Percentiles rank a stretch among this genome's conserved stretches.
These are phyloP conservation scores for Haplosporangium sp. DNA, from an alignment of 371 early-diverging fungal species.

Conservation along the genomic window DNA sequence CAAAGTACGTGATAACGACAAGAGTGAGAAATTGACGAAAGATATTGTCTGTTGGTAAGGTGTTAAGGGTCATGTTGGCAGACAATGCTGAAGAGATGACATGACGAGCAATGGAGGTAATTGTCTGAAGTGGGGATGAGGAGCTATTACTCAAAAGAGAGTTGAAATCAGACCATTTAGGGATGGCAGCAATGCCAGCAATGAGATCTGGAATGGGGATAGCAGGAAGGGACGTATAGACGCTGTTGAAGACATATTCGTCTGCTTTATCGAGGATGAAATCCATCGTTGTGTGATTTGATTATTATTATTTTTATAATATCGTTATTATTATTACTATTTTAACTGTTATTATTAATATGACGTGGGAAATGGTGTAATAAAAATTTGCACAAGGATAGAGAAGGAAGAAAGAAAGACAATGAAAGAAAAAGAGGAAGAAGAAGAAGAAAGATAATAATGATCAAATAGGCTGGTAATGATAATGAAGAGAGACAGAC, in stretches of 20 bases:
- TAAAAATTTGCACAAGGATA: not conserved
- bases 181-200: constrained; percentile 53
- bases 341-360: too few relatives aligned
- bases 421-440: constrained; percentile 13
- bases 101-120: constrained; percentile 10
- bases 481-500: too few relatives aligned
- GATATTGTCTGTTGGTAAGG: constrained; percentile 70
- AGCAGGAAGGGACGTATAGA: constrained; percentile 65
- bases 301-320: not conserved
- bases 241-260: constrained; percentile 64
- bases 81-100: constrained; percentile 56
- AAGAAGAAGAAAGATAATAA: not conserved
- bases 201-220: constrained; percentile 55
- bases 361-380: not conserved
- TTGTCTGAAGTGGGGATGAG: constrained; percentile 11
- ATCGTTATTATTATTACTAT: too few relatives aligned
- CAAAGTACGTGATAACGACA: constrained; percentile 74
- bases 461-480: not conserved
- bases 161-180: constrained; percentile 19
- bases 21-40: constrained; percentile 80
- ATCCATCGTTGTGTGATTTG: constrained; percentile 69
- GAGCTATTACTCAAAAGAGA: constrained; percentile 8
- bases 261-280: constrained; percentile 75
- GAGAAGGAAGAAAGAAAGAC: constrained; percentile 6
- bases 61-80: constrained; percentile 55